Conservation (phyloP, 257 asterid genomes). For the Nicotiana noctiflora region DNA sequence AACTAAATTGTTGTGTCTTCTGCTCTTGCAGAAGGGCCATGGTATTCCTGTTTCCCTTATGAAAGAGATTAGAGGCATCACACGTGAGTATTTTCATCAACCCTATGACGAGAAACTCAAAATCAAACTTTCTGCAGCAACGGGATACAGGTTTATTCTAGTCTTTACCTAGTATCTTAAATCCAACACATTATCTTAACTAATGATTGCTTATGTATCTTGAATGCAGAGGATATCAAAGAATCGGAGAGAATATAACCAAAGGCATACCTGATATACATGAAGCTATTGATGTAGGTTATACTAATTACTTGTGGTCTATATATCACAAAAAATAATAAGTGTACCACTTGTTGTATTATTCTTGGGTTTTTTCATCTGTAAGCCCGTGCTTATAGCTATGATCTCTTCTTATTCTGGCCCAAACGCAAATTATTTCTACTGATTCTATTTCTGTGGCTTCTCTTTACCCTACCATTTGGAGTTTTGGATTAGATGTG, state of each 20-base stretch:
- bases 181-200: not conserved
- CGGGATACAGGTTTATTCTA: constrained; percentile 75
- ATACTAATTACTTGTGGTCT: not conserved
- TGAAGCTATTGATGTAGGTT: constrained; percentile 90
- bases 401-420: not conserved
- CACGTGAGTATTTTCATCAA: constrained; percentile 48
- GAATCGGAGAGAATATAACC: constrained; percentile 62
- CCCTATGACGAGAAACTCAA: constrained; percentile 77
- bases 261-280: constrained; percentile 81
- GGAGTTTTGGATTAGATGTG: not conserved
- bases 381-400: not conserved
- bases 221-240: constrained; percentile 75
- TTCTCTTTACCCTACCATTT: not conserved
- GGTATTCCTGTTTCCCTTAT: constrained; percentile 61
- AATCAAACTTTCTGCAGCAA: constrained; percentile 53
- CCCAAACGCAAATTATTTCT: not conserved
- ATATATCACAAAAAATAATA: no score
- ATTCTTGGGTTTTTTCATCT: not conserved
- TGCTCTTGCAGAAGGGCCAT: constrained; percentile 56
- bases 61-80: constrained; percentile 47
- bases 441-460: not conserved
- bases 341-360: not conserved
- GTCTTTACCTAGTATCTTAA: not conserved
- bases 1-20: not conserved
- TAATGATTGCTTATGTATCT: not conserved